Evolutionary conservation across 163 green algal species (phyloP).

Genomic region (Trebouxiophyceae sp.): DNA sequence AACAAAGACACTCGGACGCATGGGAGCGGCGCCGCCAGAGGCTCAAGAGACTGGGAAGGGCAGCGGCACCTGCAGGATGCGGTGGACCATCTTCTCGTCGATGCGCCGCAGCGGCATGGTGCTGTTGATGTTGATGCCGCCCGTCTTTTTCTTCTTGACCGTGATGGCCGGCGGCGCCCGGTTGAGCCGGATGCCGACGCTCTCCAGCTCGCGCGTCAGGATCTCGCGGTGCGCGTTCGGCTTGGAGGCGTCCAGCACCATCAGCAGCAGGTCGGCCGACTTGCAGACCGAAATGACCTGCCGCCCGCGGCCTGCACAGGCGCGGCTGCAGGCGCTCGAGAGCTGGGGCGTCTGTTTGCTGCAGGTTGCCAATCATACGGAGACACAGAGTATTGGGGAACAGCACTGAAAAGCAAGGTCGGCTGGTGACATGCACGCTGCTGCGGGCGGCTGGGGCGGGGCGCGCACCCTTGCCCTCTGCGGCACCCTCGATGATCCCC

Average conservation of each 20-base stretch:
- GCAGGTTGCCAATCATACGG: too few species aligned
- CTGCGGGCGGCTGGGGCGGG: too few species aligned
- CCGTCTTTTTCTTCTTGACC: slow-evolving; percentile 95
- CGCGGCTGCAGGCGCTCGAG: too few species aligned
- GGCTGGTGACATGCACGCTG: neutral
- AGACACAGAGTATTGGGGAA: neutral
- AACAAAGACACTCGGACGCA: too few species aligned
- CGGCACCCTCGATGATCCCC: slow-evolving; percentile 97
- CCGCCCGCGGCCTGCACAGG: slow-evolving; percentile 26
- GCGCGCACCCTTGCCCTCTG: slow-evolving; percentile 44
- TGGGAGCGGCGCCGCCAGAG: too few species aligned
- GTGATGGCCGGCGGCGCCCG: slow-evolving; percentile 58
- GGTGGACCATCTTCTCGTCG: slow-evolving; percentile 87
- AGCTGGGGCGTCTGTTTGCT: too few species aligned
- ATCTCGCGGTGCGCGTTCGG: slow-evolving; percentile 82
- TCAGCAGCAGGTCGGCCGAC: slow-evolving; percentile 92
- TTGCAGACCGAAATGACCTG: slow-evolving; percentile 98
- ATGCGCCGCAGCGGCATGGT: slow-evolving; percentile 78
- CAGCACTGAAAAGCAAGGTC: neutral
- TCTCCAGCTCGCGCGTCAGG: slow-evolving; percentile 89
- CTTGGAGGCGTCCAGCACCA: slow-evolving; percentile 97
- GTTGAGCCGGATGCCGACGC: slow-evolving; percentile 88
- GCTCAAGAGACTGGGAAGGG: too few species aligned
- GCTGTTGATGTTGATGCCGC: slow-evolving; percentile 83
- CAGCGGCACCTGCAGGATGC: slow-evolving; percentile 70